phyloP scores from a whole-genome alignment of 2,329 filamentous ascomycete species.

The Lachnellula arida region DNA sequence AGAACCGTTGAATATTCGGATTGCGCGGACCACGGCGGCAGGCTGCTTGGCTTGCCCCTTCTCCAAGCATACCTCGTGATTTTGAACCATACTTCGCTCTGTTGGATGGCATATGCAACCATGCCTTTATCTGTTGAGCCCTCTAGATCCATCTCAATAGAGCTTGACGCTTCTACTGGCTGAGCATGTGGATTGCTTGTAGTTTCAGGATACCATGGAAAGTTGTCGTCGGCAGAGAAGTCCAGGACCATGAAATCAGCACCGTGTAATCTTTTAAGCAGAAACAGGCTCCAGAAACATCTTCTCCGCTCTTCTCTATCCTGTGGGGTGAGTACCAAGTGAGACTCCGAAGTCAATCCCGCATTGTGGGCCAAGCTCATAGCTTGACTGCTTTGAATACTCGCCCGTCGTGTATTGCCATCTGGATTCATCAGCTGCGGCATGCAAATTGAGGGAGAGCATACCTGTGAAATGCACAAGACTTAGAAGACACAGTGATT shows the following conservation, averaged over 20 bases:
- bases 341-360: constrained; percentile 37
- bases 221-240: constrained; percentile 33
- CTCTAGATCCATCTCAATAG: constrained; percentile 13
- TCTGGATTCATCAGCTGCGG: constrained; percentile 27
- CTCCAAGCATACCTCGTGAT: constrained; percentile 43
- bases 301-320: constrained; percentile 30
- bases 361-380: constrained; percentile 42
- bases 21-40: constrained; percentile 45
- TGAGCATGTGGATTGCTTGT: constrained; percentile 20
- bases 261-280: constrained; percentile 31
- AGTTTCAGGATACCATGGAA: constrained; percentile 37
- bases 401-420: constrained; percentile 41
- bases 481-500: constrained; percentile 36
- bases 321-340: constrained; percentile 9
- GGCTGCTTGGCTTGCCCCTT: constrained; percentile 38
- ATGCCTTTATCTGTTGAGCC: constrained; percentile 37
- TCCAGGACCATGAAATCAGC: constrained; percentile 38
- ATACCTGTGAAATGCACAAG: constrained; percentile 36
- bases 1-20: constrained; percentile 49
- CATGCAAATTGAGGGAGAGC: not conserved
- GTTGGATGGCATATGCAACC: constrained; percentile 40
- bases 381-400: constrained; percentile 40
- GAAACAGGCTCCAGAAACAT: constrained; percentile 33
- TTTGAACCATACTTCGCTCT: constrained; percentile 45
- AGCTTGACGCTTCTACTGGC: not conserved